A percentile compares a stretch with the other conserved stretches of the same genome.
These are phyloP conservation scores for Rhodomyrtus psidioides DNA, from an alignment of 441 rosid genomes.

Conservation along the genomic window DNA sequence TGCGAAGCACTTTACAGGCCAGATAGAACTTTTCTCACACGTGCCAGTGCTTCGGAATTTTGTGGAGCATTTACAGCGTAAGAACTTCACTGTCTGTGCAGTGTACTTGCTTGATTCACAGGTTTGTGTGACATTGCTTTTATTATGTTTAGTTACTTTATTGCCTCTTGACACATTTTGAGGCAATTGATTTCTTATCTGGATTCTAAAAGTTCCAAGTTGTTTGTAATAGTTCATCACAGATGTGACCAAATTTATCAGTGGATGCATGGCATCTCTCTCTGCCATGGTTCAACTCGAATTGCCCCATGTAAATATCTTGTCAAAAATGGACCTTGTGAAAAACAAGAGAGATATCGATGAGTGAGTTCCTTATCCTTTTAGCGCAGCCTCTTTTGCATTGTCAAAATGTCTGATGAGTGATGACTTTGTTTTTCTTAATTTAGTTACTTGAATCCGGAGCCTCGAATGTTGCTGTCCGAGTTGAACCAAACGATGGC, in stretches of 20 bases:
- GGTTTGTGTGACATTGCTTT: constrained; percentile 29
- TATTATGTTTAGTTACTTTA: background rate
- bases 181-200: background rate
- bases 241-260: constrained; percentile 85
- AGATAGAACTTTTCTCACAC: constrained; percentile 90
- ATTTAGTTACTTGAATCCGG: constrained; percentile 74
- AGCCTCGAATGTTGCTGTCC: constrained; percentile 45
- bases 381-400: background rate
- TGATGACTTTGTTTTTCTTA: constrained; percentile 1
- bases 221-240: constrained; percentile 58
- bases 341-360: constrained; percentile 59
- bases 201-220: background rate
- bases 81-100: constrained; percentile 70
- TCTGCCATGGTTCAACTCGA: constrained; percentile 96
- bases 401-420: background rate
- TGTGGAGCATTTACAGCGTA: constrained; percentile 75
- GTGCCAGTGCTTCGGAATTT: constrained; percentile 83
- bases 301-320: constrained; percentile 80
- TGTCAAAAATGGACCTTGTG: constrained; percentile 90
- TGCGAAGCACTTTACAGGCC: constrained; percentile 35
- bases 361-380: constrained; percentile 29
- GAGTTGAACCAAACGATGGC: constrained; percentile 60
- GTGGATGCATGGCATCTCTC: constrained; percentile 96
- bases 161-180: background rate
- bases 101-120: constrained; percentile 90